Evolutionary conservation across 805 yeast species (phyloP), one percentile per base, ranked within the genome.

Genomic region (Wickerhamiella sorbophila): DNA sequence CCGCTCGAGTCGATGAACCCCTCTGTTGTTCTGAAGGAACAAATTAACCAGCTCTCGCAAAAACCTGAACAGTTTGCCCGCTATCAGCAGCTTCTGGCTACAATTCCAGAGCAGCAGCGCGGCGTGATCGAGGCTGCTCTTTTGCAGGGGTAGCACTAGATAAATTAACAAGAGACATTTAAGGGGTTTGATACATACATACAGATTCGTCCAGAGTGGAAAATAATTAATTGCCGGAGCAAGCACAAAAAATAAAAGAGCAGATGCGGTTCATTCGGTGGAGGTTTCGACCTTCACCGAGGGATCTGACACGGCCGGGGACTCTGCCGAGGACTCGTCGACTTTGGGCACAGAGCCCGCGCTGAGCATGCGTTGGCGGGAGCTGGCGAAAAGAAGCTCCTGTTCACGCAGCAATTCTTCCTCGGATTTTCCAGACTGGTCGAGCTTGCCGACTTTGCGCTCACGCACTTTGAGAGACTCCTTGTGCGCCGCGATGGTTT

Each of bases 331-430:
- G 12, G 29, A 6, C 6, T 6, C 10, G 38, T 19, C 34, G 5
- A 17, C 17, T 8, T 22, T 9, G 4, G 37, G 33, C 10, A 19
- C 14, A 14, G 33, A 17, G n/a, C 35, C 39, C 6, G 34, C 38
- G 21, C 55, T 52, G 36, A 52, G 35, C 53, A 54, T 43, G 2
- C 50, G 45, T 32, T 52, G 51, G 6, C 57, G 39, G 3, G 57
- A 48, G 35, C 46, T 46, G 14, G 63, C 80, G 63, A 91, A 91
- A 45, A 91, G 66, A 58, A 83, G 94, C 55, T 91, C 96, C 58
- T 91, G 98, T 59, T 88, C 94, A 52, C 75, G 74, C 54, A 91
- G 69, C 43, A 91, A 66, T 59, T 91, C 98, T 59, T 87, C 98
- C 57, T 88, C 97, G 1, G 87, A 67, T 48, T 86, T 69, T 0